Percentiles rank a stretch among this genome's conserved stretches.
These are phyloP conservation scores for Hamamelis virginiana DNA, from an alignment of 164 flowering plant genomes.

Conservation along the genomic window DNA sequence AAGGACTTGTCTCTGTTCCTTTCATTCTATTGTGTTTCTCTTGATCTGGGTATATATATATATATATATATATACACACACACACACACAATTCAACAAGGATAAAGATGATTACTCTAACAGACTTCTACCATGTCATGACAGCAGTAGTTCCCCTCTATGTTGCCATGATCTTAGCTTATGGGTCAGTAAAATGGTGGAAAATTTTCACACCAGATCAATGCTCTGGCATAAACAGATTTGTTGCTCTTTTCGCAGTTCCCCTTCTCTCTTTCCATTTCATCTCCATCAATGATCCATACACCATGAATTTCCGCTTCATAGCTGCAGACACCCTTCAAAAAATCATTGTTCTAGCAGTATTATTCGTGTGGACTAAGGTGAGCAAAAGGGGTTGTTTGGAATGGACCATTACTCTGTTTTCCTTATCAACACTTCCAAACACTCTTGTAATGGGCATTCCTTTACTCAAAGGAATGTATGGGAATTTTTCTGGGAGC, in stretches of 20 bases:
- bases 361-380: constrained; percentile 50
- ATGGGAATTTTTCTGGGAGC: constrained; percentile 66
- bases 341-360: constrained; percentile 60
- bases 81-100: neutral
- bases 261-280: constrained; percentile 95
- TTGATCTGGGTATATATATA: no score
- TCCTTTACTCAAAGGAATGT: constrained; percentile 88
- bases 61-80: neutral
- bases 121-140: constrained; percentile 91
- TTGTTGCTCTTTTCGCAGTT: constrained; percentile 91
- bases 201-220: constrained; percentile 88
- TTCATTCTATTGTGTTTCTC: no score
- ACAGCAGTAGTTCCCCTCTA: constrained; percentile 95
- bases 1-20: no score
- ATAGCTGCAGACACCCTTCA: constrained; percentile 92
- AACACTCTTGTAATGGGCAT: constrained; percentile 97
- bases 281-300: constrained; percentile 77
- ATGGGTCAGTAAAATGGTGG: constrained; percentile 99
- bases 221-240: constrained; percentile 94
- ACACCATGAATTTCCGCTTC: constrained; percentile 77
- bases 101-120: constrained; percentile 57
- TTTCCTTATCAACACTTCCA: constrained; percentile 82
- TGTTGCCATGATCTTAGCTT: constrained; percentile 92
- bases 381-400: constrained; percentile 56
- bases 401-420: constrained; percentile 85